Base-by-base conservation (phyloP, 345 rosid species). In the Heritiera littoralis region DNA sequence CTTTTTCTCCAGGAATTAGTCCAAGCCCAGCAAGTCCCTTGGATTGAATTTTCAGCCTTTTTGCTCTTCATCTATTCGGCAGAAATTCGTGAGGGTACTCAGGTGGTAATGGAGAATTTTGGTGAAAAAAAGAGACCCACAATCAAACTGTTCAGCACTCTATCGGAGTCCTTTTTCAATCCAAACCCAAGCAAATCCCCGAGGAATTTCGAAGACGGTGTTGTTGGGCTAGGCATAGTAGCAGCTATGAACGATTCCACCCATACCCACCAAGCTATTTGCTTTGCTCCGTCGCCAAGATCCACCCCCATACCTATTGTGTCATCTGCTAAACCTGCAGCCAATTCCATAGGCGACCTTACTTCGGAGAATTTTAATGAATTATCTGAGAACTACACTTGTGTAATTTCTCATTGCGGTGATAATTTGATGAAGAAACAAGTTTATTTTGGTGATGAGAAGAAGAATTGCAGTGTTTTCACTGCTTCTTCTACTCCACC, bases 211-310 rank as follows among this genome's bases (percentile, higher is more conserved):
- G 77, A 78, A 35, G 23, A 61, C 15, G 77, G 75, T 32, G 86
- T 78, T 20, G 84, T 76, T 78, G 84, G 87, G 63, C 76, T 85
- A 8, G 77, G 84, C n/a, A 85, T 82, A 61, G 82, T 85, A 6
- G 87, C 81, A 14, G 87, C 83, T 65, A 74, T 85, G 80, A 80
- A 73, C 35, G 78, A 74, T 64, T 23, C 46, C 17, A 70, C 23
- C 64, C 52, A 49, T 18, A 38, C 66, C 38, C 71, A 30, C 1
- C 76, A 76, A 23, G 23, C 74, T 5, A 20, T 75, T 32, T 38
- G 70, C 59, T 60, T 80, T 28, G 32, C 56, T 48, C 68, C 45
- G n/a, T 66, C 87, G 2, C 83, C 83, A 48, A 74, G 80, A 74
- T 76, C 84, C 78, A 75, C 41, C 15, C 82, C 82, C 6, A 59